Evolutionary conservation across 208 protist genomes (phyloP).

Genomic region (Strigomonas culicis): DNA sequence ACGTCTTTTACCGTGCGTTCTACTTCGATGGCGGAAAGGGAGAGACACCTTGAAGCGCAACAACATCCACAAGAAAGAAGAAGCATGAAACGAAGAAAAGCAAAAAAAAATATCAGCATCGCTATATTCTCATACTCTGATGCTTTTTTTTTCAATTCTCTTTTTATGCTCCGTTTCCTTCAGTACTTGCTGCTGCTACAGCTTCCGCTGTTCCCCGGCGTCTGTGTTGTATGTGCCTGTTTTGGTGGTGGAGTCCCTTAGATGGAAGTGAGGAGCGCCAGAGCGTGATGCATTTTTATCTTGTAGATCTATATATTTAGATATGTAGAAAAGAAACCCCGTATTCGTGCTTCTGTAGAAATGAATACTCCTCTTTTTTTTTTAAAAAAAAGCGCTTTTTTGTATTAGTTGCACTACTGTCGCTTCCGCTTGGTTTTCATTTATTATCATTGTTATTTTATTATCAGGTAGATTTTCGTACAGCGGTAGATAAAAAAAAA

Average conservation of each 20-base stretch:
- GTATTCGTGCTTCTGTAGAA: too few relatives aligned
- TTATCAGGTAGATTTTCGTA: not conserved
- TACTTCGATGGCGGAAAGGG: constrained; percentile 17
- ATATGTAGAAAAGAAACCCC: too few relatives aligned
- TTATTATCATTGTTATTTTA: too few relatives aligned
- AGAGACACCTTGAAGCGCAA: not conserved
- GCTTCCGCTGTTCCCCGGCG: not conserved
- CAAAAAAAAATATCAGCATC: not conserved
- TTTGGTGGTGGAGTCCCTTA: too few relatives aligned
- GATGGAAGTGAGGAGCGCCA: too few relatives aligned
- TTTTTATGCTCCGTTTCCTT: constrained; percentile 4
- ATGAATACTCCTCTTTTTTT: too few relatives aligned
- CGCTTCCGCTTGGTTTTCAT: too few relatives aligned
- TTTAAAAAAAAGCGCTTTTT: too few relatives aligned
- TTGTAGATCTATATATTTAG: not conserved
- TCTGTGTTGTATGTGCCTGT: not conserved
- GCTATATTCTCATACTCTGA: not conserved
- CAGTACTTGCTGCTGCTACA: not conserved
- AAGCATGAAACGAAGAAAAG: not conserved
- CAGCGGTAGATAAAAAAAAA: too few relatives aligned
- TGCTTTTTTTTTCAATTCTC: not conserved
- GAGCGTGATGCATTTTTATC: not conserved
- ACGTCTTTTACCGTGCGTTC: constrained; percentile 68
- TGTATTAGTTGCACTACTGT: too few relatives aligned
- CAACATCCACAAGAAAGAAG: not conserved